Conservation (phyloP, 768 basidiomycete genomes). For the Collybia sordida region DNA sequence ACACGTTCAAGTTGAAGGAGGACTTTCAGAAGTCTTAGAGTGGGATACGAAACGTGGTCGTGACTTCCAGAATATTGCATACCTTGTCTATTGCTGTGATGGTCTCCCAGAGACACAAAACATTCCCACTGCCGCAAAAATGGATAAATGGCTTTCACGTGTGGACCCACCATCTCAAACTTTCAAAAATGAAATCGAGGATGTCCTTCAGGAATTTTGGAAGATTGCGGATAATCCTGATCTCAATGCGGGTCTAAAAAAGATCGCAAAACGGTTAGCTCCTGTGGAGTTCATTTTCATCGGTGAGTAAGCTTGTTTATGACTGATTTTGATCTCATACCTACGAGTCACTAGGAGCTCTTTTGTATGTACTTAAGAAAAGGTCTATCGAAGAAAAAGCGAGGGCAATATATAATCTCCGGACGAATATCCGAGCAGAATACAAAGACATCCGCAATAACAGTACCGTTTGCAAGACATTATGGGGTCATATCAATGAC, state of each 20-base stretch:
- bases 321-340: neutral
- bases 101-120: slow-evolving; percentile 45
- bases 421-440: slow-evolving; percentile 50
- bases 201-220: slow-evolving; percentile 54
- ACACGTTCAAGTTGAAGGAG: slow-evolving; percentile 58
- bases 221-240: slow-evolving; percentile 42
- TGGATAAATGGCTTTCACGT: slow-evolving; percentile 53
- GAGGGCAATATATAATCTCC: slow-evolving; percentile 55
- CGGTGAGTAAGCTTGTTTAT: slow-evolving; percentile 41
- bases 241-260: slow-evolving; percentile 48
- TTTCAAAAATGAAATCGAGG: slow-evolving; percentile 56
- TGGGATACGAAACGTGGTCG: slow-evolving; percentile 73
- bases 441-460: slow-evolving; percentile 71
- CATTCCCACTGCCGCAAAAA: slow-evolving; percentile 52
- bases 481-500: slow-evolving; percentile 57
- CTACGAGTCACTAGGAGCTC: slow-evolving; percentile 49
- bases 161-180: slow-evolving; percentile 37
- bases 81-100: slow-evolving; percentile 68
- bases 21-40: slow-evolving; percentile 53
- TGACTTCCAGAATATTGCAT: slow-evolving; percentile 74
- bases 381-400: slow-evolving; percentile 47
- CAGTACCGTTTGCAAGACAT: slow-evolving; percentile 44
- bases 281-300: slow-evolving; percentile 82
- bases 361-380: slow-evolving; percentile 56
- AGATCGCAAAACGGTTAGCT: slow-evolving; percentile 60